Evolutionary conservation across 2,329 filamentous ascomycete species (phyloP).

Genomic region (Hypoxylon sp.): DNA sequence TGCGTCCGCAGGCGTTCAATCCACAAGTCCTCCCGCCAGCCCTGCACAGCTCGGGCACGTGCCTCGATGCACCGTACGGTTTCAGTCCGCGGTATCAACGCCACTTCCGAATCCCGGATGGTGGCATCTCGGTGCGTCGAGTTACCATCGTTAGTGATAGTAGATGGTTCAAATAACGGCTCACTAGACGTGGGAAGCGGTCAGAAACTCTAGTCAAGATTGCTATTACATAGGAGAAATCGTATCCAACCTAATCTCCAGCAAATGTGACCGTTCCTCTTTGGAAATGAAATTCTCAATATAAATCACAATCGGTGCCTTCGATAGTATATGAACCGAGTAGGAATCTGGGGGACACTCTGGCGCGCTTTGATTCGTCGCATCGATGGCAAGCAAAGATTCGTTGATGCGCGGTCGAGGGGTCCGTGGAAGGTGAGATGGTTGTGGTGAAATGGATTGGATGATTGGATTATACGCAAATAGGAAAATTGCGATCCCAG

Average conservation of each 20-base stretch:
- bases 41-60: constrained; percentile 58
- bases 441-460: constrained; percentile 47
- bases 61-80: constrained; percentile 52
- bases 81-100: constrained; percentile 58
- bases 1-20: constrained; percentile 62
- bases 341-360: constrained; percentile 54
- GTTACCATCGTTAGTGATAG: constrained; percentile 58
- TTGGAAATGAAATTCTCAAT: constrained; percentile 59
- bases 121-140: constrained; percentile 52
- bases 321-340: constrained; percentile 57
- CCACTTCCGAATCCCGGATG: constrained; percentile 62
- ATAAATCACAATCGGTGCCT: constrained; percentile 62
- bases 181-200: too few relatives aligned
- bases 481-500: constrained; percentile 53
- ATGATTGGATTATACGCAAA: constrained; percentile 56
- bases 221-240: background rate
- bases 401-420: constrained; percentile 59
- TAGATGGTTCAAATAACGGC: constrained; percentile 59
- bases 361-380: constrained; percentile 46
- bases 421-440: constrained; percentile 46
- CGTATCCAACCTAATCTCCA: constrained; percentile 57
- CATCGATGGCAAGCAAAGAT: constrained; percentile 60
- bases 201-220: too few relatives aligned
- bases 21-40: constrained; percentile 63
- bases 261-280: constrained; percentile 56